Evolutionary conservation across 768 basidiomycete species (phyloP).

Genomic region (Rhizopogon rudus): DNA sequence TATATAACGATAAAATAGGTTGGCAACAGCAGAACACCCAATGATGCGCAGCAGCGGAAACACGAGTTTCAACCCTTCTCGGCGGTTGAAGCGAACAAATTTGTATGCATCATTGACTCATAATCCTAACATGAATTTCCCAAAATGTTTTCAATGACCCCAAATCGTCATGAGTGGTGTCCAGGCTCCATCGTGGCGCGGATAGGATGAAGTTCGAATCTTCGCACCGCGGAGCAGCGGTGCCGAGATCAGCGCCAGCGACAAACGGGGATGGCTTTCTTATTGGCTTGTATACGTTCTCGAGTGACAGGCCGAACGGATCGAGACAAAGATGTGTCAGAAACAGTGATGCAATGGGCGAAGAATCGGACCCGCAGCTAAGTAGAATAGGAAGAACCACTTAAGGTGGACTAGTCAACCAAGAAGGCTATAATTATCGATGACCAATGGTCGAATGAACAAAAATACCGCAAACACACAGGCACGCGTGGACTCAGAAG

Average conservation of each 20-base stretch:
- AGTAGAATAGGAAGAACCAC: not conserved
- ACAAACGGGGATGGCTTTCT: not conserved
- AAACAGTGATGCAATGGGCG: not conserved
- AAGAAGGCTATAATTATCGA: not conserved
- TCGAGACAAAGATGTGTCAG: not conserved
- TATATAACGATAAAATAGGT: not conserved
- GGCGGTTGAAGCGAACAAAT: not conserved
- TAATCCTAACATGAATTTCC: not conserved
- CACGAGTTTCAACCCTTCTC: too few species aligned
- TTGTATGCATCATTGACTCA: not conserved
- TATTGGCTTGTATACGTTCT: not conserved
- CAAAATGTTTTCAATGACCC: not conserved
- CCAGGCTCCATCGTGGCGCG: slow-evolving; percentile 17
- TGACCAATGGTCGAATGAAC: not conserved
- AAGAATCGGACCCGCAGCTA: not conserved
- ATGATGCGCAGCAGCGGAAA: not conserved
- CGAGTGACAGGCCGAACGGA: not conserved
- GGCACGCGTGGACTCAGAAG: not conserved
- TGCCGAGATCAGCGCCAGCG: slow-evolving; percentile 42
- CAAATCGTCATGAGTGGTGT: not conserved
- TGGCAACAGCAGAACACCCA: not conserved
- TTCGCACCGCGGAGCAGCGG: slow-evolving; percentile 39
- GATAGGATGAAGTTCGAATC: slow-evolving; percentile 53
- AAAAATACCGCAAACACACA: not conserved
- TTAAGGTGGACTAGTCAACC: not conserved